Evolutionary conservation across 2,329 filamentous ascomycete genomes (phyloP), one percentile per base, ranked within the genome.

Genomic region (Botryosphaeria dothidea): DNA sequence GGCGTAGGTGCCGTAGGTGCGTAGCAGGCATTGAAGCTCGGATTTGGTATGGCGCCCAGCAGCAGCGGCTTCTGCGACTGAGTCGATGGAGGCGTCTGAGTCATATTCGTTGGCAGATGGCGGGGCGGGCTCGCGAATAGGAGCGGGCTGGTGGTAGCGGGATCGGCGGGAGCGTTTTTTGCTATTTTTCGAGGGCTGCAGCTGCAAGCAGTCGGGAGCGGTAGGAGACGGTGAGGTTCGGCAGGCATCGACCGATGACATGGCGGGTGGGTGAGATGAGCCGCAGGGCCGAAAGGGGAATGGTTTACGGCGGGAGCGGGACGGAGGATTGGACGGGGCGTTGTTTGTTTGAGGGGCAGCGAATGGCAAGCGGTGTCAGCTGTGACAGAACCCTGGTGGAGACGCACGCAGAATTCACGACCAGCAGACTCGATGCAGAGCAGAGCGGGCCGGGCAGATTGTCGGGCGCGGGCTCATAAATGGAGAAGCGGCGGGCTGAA

Each of bases 401-500:
- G 23, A 45, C 21, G 23, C 36, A 43, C 13, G 36, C 34, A 34
- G 49, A 29, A 52, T 29, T 19, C 9, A n/a, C 19, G 31, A 7
- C 21, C 36, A 19, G 54, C 52, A 11, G 52, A 36, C n/a, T 19
- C 21, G 19, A 9, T 25, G n/a, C 19, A 11, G 19, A 15, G 41
- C 41, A 49, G 46, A 23, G 46, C 46, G 23, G 27, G 48, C 13
- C 13, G 48, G 23, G 21, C 46, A 17, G 7, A n/a, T 11, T 23
- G 21, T n/a, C 34, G 21, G 52, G 52, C 23, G 54, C 23, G 38
- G 34, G 36, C 54, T 58, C 38, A 58, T 58, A 58, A 58, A 58
- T 58, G 54, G 8, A 21, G 17, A 13, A 5, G 8, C 8, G 38
- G 8, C 17, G 11, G 11, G 38, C 38, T 13, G 13, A 9, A 19